Evolutionary conservation across 139 green algal species (phyloP).

Genomic region (Micromonas commoda): DNA sequence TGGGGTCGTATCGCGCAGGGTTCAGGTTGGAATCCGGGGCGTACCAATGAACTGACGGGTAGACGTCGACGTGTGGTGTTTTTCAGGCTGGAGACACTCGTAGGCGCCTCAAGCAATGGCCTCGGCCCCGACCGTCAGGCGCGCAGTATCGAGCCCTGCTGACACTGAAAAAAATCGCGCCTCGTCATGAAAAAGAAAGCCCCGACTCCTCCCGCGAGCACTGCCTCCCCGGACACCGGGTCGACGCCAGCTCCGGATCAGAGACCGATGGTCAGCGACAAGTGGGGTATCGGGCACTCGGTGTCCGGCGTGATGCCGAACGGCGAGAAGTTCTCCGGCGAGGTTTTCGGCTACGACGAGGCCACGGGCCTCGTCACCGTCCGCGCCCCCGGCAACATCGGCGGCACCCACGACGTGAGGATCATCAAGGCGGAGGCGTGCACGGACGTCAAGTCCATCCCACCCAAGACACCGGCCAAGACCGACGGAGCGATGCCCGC

Average conservation of each 20-base stretch:
- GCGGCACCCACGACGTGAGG: slow-evolving; percentile 5
- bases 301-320: not conserved
- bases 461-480: not conserved
- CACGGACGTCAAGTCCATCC: not conserved
- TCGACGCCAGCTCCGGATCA: not conserved
- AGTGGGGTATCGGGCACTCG: not conserved
- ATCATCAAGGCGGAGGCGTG: not conserved
- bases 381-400: not conserved
- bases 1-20: too few species aligned
- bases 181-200: too few species aligned
- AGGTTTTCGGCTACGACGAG: slow-evolving; percentile 16
- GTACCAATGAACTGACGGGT: too few species aligned
- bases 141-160: too few species aligned
- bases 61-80: too few species aligned
- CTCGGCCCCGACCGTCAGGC: too few species aligned
- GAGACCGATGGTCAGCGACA: not conserved
- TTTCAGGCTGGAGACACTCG: too few species aligned
- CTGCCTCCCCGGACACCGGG: too few species aligned
- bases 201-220: too few species aligned
- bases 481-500: not conserved
- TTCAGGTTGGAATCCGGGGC: too few species aligned
- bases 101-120: too few species aligned
- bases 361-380: not conserved
- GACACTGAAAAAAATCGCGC: too few species aligned
- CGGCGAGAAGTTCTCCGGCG: slow-evolving; percentile 8